A percentile compares a stretch with the other conserved stretches of the same genome.
These are phyloP conservation scores for Candida dubliniensis DNA, from an alignment of 1,139 yeast species.

Conservation along the genomic window DNA sequence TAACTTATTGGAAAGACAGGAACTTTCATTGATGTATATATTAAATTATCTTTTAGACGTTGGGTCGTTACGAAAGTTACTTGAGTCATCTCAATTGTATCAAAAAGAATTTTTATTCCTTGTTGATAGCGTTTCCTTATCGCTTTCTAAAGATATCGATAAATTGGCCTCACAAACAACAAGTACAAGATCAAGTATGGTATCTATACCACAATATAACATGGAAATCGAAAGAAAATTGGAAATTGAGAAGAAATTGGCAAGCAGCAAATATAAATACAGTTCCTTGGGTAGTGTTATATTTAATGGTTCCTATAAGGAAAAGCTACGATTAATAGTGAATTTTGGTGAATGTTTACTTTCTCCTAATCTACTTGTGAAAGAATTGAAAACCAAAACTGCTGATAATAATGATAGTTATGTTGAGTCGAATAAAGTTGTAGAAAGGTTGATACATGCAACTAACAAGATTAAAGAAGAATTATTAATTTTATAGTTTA, in stretches of 20 bases:
- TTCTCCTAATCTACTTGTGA: slow-evolving; percentile 9
- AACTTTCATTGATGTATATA: slow-evolving; percentile 33
- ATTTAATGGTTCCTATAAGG: slow-evolving; percentile 34
- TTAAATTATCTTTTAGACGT: slow-evolving; percentile 28
- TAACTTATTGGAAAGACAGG: slow-evolving; percentile 28
- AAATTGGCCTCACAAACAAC: slow-evolving; percentile 26
- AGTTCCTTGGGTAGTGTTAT: slow-evolving; percentile 28
- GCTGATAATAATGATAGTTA: background rate
- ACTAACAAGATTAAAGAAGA: background rate
- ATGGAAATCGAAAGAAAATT: slow-evolving; percentile 6
- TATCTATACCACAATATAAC: slow-evolving; percentile 17
- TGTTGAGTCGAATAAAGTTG: slow-evolving; percentile 2
- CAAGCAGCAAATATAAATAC: slow-evolving; percentile 14
- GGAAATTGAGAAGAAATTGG: slow-evolving; percentile 13
- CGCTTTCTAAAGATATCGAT: slow-evolving; percentile 28
- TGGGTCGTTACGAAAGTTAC: slow-evolving; percentile 21
- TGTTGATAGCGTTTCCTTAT: slow-evolving; percentile 21
- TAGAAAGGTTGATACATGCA: slow-evolving; percentile 1
- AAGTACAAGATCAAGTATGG: slow-evolving; percentile 25
- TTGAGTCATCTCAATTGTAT: slow-evolving; percentile 20
- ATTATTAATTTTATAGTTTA: background rate
- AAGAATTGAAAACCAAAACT: background rate
- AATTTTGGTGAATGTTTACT: slow-evolving; percentile 21
- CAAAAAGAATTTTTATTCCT: slow-evolving; percentile 24
- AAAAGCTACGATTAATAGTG: slow-evolving; percentile 27